Conservation (phyloP, 768 basidiomycete species). For the Hypholoma sublateritium region DNA sequence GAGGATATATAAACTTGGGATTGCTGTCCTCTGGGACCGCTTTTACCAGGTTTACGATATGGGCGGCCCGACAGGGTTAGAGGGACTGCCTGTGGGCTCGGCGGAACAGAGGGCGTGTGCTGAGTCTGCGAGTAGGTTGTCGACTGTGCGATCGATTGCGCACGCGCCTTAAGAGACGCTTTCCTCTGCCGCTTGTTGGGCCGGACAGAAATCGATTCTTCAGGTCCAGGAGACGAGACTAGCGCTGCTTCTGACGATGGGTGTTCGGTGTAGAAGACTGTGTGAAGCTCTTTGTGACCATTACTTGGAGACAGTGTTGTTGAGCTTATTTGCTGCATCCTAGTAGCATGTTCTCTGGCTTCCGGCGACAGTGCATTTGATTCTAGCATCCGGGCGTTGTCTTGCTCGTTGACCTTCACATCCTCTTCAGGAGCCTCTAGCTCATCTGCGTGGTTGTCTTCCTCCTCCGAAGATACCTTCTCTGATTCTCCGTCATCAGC, state of each 20-base stretch:
- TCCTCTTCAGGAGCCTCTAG: neutral
- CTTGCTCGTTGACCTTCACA: neutral
- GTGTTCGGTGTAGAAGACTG: neutral
- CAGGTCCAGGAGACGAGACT: neutral
- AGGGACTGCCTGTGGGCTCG: neutral
- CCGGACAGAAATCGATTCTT: conserved; percentile 1
- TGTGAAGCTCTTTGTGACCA: neutral
- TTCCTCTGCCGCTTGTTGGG: conserved; percentile 7
- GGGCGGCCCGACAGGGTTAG: neutral
- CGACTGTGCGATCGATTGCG: neutral
- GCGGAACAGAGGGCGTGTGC: conserved; percentile 6
- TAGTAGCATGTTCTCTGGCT: conserved; percentile 10
- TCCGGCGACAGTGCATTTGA: conserved; percentile 1
- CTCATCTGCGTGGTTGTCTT: neutral
- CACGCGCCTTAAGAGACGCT: neutral
- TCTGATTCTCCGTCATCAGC: conserved; percentile 19
- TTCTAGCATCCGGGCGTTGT: neutral
- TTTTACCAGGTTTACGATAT: conserved; percentile 4
- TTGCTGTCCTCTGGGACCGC: neutral
- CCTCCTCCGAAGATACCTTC: conserved; percentile 13
- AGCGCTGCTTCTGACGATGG: neutral
- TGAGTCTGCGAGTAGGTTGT: neutral
- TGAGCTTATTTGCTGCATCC: conserved; percentile 7
- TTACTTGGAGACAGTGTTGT: neutral
- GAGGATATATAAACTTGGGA: conserved; percentile 10